These are phyloP conservation scores for Guillardia theta DNA, from an alignment of 78 protist species.

Conservation along the genomic window DNA sequence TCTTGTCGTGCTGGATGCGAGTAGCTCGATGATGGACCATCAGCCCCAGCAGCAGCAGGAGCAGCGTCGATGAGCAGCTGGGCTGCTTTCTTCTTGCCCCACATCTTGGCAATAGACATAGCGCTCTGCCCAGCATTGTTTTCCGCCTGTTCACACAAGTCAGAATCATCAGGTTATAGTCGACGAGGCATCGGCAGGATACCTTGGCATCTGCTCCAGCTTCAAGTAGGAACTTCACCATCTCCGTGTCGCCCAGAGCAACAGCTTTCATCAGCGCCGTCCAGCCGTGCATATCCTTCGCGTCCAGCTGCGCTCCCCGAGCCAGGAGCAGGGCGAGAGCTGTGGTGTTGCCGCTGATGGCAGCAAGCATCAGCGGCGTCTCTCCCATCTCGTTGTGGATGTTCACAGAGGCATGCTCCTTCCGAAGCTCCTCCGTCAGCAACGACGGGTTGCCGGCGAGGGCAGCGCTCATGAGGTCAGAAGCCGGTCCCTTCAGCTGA, in stretches of 20 bases:
- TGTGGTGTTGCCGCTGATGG: not conserved
- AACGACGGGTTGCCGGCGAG: not conserved
- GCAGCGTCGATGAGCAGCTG: too few relatives aligned
- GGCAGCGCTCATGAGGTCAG: not conserved
- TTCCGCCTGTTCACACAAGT: too few relatives aligned
- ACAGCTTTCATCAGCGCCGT: not conserved
- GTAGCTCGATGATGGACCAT: too few relatives aligned
- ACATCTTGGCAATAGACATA: too few relatives aligned
- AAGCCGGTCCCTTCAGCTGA: not conserved
- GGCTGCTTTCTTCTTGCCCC: too few relatives aligned
- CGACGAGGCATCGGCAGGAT: too few relatives aligned
- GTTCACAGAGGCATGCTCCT: not conserved
- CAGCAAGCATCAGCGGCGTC: not conserved
- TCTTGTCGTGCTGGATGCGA: too few relatives aligned
- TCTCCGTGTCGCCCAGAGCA: not conserved
- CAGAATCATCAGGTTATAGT: too few relatives aligned
- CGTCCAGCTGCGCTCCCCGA: not conserved
- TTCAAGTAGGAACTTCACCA: not conserved
- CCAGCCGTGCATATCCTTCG: not conserved
- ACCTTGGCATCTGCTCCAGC: not conserved
- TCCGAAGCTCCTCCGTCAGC: not conserved
- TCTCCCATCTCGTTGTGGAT: not conserved
- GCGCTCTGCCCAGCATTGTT: too few relatives aligned
- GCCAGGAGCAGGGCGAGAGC: not conserved
- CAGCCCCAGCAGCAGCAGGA: too few relatives aligned